phyloP scores from a whole-genome alignment of 768 basidiomycete species.

The Pleurotus djamor region DNA sequence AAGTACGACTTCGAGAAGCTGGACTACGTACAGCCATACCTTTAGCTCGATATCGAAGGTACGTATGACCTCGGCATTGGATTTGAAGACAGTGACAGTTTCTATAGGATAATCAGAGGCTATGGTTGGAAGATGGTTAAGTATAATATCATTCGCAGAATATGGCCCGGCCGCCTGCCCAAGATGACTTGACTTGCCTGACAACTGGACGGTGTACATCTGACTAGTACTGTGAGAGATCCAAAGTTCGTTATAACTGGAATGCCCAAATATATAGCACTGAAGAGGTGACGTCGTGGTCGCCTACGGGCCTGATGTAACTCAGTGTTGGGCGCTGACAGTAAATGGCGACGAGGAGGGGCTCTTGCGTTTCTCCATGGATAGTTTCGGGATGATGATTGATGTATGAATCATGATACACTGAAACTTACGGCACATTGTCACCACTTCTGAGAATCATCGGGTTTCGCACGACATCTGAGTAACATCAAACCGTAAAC shows the following conservation, averaged over 20 bases:
- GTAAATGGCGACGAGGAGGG: no score
- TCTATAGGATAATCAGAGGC: conserved; percentile 47
- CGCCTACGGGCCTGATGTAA: no score
- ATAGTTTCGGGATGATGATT: no score
- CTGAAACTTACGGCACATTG: no score
- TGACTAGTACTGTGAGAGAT: not conserved
- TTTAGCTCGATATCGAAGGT: conserved; percentile 44
- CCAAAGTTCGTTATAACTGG: not conserved
- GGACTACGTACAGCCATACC: conserved; percentile 27
- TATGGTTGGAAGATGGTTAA: conserved; percentile 12
- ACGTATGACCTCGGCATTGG: conserved; percentile 55
- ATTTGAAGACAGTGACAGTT: conserved; percentile 55
- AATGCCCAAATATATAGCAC: not conserved
- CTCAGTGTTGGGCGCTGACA: no score
- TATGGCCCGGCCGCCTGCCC: no score
- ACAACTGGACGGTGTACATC: not conserved
- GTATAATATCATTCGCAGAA: not conserved
- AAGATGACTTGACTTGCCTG: not conserved
- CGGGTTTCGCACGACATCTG: no score
- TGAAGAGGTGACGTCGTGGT: not conserved
- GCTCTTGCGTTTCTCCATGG: no score
- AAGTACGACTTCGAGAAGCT: not conserved
- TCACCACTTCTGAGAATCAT: no score
- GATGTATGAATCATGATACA: no score
- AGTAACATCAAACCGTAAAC: no score